Conservation (phyloP, 805 yeast genomes). For the Candida sithepensis region DNA sequence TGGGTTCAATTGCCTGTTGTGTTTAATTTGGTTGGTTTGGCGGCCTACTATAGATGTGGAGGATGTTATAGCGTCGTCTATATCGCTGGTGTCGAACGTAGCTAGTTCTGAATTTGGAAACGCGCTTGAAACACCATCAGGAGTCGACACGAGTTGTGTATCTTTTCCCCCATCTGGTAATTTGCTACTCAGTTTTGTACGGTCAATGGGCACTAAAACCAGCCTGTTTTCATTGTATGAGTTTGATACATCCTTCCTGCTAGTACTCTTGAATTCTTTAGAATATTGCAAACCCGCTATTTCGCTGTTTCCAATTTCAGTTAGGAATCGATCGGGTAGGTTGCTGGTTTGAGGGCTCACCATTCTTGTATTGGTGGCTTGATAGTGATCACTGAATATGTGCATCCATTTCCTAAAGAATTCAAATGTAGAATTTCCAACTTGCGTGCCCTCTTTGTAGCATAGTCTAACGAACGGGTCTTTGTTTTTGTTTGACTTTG, state of each 20-base stretch:
- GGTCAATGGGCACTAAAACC: too few species aligned
- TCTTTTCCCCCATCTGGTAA: background rate
- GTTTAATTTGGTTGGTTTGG: background rate
- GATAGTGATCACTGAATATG: background rate
- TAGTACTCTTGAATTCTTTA: too few species aligned
- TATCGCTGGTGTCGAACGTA: background rate
- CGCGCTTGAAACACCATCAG: too few species aligned
- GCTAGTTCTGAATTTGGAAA: background rate
- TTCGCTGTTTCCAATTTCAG: too few species aligned
- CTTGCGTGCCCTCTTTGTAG: background rate
- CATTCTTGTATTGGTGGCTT: too few species aligned
- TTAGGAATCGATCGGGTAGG: background rate
- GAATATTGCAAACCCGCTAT: too few species aligned
- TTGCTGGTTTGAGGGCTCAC: background rate
- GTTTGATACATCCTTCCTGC: too few species aligned
- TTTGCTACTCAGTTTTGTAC: background rate
- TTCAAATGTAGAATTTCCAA: background rate
- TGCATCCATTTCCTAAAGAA: background rate
- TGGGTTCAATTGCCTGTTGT: background rate
- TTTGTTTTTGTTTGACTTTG: background rate
- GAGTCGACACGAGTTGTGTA: background rate
- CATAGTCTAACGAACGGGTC: constrained; percentile 1
- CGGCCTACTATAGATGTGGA: background rate
- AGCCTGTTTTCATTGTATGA: too few species aligned
- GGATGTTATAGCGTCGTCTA: background rate